Conservation (phyloP, 2,329 filamentous ascomycete genomes). For the Aspergillus niger region DNA sequence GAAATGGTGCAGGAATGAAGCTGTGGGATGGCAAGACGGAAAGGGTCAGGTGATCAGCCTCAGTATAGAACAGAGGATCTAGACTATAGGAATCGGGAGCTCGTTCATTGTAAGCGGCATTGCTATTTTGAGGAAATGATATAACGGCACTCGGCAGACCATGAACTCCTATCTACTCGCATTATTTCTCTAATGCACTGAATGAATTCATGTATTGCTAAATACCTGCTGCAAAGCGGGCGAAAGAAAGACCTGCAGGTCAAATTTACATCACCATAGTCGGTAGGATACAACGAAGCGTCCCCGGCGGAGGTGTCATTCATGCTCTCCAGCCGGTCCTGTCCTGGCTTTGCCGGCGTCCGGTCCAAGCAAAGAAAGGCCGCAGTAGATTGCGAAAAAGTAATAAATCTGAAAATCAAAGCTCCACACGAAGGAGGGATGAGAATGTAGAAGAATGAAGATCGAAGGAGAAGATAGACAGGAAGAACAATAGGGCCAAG, state of each 20-base stretch:
- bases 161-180: neutral
- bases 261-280: constrained; percentile 19
- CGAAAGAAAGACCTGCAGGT: constrained; percentile 11
- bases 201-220: neutral
- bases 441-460: neutral
- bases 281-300: constrained; percentile 17
- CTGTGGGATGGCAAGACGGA: no score
- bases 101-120: no score
- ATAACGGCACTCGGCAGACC: no score
- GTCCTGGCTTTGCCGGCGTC: neutral
- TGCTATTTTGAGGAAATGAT: no score
- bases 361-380: neutral
- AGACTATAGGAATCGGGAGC: no score
- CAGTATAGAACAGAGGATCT: no score
- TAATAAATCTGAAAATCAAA: neutral
- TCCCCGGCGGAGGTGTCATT: neutral
- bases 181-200: neutral
- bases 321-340: neutral
- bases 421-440: no score
- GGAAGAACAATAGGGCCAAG: neutral
- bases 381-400: neutral
- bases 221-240: neutral
- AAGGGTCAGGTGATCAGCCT: no score
- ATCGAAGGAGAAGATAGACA: neutral
- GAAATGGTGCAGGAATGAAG: no score